Conservation (phyloP, 495 filamentous ascomycete species). For the Hapsidospora chrysogenum region DNA sequence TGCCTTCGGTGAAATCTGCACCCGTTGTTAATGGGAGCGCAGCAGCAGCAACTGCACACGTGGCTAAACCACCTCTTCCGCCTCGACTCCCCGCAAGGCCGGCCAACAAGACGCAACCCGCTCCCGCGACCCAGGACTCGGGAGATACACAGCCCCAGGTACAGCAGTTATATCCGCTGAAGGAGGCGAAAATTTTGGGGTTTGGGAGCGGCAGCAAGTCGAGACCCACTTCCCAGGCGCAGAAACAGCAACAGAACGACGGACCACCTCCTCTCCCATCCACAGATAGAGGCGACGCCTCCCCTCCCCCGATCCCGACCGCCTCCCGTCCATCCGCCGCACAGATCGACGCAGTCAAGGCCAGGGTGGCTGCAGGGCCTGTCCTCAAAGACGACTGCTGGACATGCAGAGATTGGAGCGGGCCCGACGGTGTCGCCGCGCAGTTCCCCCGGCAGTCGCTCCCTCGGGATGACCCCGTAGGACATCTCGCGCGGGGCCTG, state of each 20-base stretch:
- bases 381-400: conserved; percentile 37
- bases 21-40: neutral
- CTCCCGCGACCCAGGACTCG: no score
- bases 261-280: conserved; percentile 3
- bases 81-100: neutral
- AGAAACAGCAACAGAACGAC: no score
- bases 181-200: no score
- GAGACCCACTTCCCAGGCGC: neutral
- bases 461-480: conserved; percentile 41
- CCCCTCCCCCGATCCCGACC: conserved; percentile 29
- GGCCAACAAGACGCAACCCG: no score
- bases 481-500: conserved; percentile 58
- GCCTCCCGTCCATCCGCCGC: conserved; percentile 23
- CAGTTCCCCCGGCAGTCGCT: conserved; percentile 56
- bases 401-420: conserved; percentile 74
- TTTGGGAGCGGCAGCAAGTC: neutral
- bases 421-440: conserved; percentile 59
- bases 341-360: conserved; percentile 23
- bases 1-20: neutral
- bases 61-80: neutral
- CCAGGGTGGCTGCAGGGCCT: conserved; percentile 12
- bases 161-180: no score
- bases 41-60: neutral
- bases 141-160: no score
- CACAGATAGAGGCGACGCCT: neutral